phyloP scores from a whole-genome alignment of 2,329 filamentous ascomycete species.

The Passalora sequoiae region DNA sequence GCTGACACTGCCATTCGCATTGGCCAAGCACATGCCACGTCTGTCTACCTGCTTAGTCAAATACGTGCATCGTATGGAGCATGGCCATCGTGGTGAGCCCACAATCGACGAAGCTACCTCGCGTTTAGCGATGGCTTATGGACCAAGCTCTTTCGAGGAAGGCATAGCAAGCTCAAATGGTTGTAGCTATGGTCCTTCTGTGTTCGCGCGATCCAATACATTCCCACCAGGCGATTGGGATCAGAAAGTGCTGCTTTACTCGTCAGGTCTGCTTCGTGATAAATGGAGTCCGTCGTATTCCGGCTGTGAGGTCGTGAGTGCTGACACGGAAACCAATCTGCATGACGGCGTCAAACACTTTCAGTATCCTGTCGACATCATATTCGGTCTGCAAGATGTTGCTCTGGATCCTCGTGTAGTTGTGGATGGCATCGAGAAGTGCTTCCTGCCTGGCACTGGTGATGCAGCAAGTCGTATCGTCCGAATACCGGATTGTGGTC shows the following conservation, averaged over 20 bases:
- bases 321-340: conserved; percentile 4
- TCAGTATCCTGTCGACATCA: conserved; percentile 48
- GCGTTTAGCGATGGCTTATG: conserved; percentile 47
- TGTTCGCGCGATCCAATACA: conserved; percentile 36
- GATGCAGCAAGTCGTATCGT: conserved; percentile 37
- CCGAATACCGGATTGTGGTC: conserved; percentile 46
- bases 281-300: conserved; percentile 47
- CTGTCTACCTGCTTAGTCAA: conserved; percentile 44
- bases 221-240: conserved; percentile 42
- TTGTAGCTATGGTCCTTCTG: conserved; percentile 38
- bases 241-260: conserved; percentile 51
- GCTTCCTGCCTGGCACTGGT: conserved; percentile 32
- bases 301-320: conserved; percentile 41
- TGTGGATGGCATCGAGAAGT: conserved; percentile 51
- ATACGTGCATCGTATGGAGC: conserved; percentile 24
- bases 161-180: conserved; percentile 31
- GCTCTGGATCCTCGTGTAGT: conserved; percentile 48
- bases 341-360: conserved; percentile 29
- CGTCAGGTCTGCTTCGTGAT: conserved; percentile 43
- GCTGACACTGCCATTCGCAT: conserved; percentile 18
- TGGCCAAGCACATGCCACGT: conserved; percentile 30
- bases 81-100: conserved; percentile 5
- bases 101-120: conserved; percentile 6
- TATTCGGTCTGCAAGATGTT: conserved; percentile 51
- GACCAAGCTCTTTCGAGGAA: conserved; percentile 47